Conservation (phyloP, 2,329 filamentous ascomycete genomes). For the Colletotrichum spinosum region DNA sequence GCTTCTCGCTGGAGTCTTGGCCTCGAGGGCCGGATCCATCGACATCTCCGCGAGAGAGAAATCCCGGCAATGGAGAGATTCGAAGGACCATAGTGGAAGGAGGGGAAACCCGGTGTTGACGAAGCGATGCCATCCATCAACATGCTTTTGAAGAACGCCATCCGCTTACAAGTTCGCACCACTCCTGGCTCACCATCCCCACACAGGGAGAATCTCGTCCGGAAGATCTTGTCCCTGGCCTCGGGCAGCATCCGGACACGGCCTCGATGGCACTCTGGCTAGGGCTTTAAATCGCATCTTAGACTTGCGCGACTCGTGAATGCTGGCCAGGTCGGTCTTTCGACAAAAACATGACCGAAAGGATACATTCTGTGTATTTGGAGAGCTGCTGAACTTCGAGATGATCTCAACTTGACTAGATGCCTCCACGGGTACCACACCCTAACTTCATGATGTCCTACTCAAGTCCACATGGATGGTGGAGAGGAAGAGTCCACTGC, state of each 20-base stretch:
- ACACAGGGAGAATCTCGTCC: slow-evolving; percentile 10
- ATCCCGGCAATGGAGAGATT: slow-evolving; percentile 34
- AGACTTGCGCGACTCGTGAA: slow-evolving; percentile 16
- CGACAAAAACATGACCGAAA: slow-evolving; percentile 20
- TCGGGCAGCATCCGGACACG: slow-evolving; percentile 23
- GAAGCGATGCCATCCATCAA: slow-evolving; percentile 3
- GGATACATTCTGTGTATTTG: neutral
- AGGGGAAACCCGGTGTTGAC: slow-evolving; percentile 9
- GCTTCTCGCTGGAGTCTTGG: slow-evolving; percentile 30
- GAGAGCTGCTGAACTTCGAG: neutral
- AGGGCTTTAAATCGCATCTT: slow-evolving; percentile 21
- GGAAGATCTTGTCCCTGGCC: neutral
- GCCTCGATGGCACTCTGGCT: slow-evolving; percentile 27
- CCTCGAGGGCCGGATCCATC: slow-evolving; percentile 15
- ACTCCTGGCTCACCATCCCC: slow-evolving; percentile 3
- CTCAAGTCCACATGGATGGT: slow-evolving; percentile 11
- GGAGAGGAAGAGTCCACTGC: slow-evolving; percentile 21
- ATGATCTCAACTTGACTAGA: neutral
- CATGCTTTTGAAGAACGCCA: neutral
- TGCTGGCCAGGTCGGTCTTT: slow-evolving; percentile 18
- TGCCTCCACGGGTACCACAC: neutral
- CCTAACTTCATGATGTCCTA: slow-evolving; percentile 1
- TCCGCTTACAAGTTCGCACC: neutral
- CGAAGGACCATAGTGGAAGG: slow-evolving; percentile 9
- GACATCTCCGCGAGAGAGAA: slow-evolving; percentile 25